phyloP scores from a whole-genome alignment of 306 rosid genomes.

The Abrus precatorius region DNA sequence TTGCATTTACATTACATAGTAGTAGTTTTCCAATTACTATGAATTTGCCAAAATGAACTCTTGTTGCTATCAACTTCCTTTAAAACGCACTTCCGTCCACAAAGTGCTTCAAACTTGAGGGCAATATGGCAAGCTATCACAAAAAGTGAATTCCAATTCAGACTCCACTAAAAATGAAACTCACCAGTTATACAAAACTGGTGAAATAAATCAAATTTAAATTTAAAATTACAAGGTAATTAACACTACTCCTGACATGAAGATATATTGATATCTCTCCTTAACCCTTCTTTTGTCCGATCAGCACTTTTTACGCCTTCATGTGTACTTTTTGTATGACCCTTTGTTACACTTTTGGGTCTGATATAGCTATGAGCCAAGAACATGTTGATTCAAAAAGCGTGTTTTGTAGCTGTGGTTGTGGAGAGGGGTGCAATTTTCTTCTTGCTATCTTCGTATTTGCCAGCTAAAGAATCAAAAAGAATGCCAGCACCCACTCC shows the following conservation, averaged over 20 bases:
- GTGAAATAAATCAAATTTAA: slow-evolving; percentile 13
- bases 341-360: background rate
- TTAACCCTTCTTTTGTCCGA: background rate
- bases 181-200: background rate
- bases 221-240: background rate
- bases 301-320: too few species aligned
- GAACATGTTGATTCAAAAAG: background rate
- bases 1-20: background rate
- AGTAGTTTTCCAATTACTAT: background rate
- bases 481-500: slow-evolving; percentile 94
- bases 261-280: background rate
- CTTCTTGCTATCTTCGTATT: slow-evolving; percentile 70
- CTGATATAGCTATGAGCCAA: too few species aligned
- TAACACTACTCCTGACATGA: background rate
- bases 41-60: background rate
- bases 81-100: background rate
- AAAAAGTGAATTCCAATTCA: background rate
- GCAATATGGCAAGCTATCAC: slow-evolving; percentile 5
- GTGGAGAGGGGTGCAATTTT: background rate
- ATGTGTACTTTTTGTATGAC: background rate
- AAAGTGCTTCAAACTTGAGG: background rate
- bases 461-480: slow-evolving; percentile 83
- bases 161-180: background rate
- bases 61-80: background rate
- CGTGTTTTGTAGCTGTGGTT: background rate